Evolutionary conservation across 768 basidiomycete species (phyloP).

Genomic region (Suillus variegatus): DNA sequence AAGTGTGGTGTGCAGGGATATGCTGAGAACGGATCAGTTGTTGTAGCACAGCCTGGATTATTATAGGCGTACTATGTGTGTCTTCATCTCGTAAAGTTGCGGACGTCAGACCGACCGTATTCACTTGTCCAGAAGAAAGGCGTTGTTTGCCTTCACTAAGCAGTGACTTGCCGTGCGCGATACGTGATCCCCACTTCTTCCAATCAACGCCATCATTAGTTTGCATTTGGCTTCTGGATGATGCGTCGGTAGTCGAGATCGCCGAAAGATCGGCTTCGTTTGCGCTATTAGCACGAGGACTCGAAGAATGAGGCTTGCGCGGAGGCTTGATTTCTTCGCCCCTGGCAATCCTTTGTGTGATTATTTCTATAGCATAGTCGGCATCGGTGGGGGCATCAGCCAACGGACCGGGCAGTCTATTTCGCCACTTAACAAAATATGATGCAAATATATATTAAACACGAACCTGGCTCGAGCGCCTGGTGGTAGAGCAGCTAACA

Average conservation of each 20-base stretch:
- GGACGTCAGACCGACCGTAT: slow-evolving; percentile 11
- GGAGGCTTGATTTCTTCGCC: slow-evolving; percentile 50
- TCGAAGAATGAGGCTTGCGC: slow-evolving; percentile 22
- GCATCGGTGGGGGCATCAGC: slow-evolving; percentile 63
- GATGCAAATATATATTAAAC: background rate
- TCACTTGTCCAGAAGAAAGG: slow-evolving; percentile 37
- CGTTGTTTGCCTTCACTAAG: slow-evolving; percentile 43
- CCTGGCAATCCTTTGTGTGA: slow-evolving; percentile 56
- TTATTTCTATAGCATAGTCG: slow-evolving; percentile 71
- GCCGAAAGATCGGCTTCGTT: slow-evolving; percentile 10
- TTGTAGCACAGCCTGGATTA: background rate
- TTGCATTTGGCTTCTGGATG: slow-evolving; percentile 2
- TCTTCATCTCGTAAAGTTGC: slow-evolving; percentile 17
- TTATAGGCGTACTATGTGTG: slow-evolving; percentile 35
- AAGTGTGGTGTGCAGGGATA: slow-evolving; percentile 60
- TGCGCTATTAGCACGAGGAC: slow-evolving; percentile 15
- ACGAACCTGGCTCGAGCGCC: slow-evolving; percentile 48
- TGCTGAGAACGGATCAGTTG: slow-evolving; percentile 35
- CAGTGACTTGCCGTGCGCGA: slow-evolving; percentile 47
- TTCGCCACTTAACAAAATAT: background rate
- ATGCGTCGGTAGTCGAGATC: background rate
- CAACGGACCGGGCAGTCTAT: slow-evolving; percentile 50
- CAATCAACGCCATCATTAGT: slow-evolving; percentile 40
- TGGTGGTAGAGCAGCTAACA: slow-evolving; percentile 52
- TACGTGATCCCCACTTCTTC: slow-evolving; percentile 57